A percentile compares a stretch with the other conserved stretches of the same genome.
Evolutionary conservation across 768 basidiomycete genomes (phyloP).

Genomic region (Panus rudis): DNA sequence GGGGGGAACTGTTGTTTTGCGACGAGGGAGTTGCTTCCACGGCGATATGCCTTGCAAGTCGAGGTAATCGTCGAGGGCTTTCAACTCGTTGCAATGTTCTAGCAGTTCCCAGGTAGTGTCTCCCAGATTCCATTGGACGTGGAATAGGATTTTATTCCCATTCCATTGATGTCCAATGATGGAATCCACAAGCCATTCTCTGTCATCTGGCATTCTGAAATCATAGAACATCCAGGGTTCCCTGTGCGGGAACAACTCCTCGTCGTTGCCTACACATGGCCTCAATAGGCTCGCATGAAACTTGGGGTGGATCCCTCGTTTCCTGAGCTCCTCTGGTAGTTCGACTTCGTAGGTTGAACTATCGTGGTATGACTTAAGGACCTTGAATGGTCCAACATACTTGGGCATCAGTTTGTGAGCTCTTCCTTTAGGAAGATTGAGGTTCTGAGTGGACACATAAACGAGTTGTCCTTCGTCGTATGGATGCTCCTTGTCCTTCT

Average conservation of each 20-base stretch:
- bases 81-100: slow-evolving; percentile 5
- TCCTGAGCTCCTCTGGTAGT: slow-evolving; percentile 20
- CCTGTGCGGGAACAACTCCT: slow-evolving; percentile 29
- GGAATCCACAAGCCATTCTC: slow-evolving; percentile 33
- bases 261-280: slow-evolving; percentile 24
- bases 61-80: slow-evolving; percentile 12
- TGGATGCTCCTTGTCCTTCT: neutral
- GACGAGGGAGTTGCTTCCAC: too few species aligned
- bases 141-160: slow-evolving; percentile 1
- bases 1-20: too few species aligned
- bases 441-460: slow-evolving; percentile 31
- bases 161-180: slow-evolving; percentile 19
- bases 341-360: slow-evolving; percentile 25
- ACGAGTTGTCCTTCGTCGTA: slow-evolving; percentile 22
- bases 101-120: slow-evolving; percentile 14
- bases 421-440: slow-evolving; percentile 26
- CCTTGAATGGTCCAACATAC: slow-evolving; percentile 32
- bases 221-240: slow-evolving; percentile 26
- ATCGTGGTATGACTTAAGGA: slow-evolving; percentile 13
- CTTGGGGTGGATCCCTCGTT: slow-evolving; percentile 23
- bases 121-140: slow-evolving; percentile 11
- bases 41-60: slow-evolving; percentile 3
- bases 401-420: slow-evolving; percentile 30
- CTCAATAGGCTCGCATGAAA: slow-evolving; percentile 31
- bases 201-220: slow-evolving; percentile 25